Base-by-base conservation (phyloP, 208 protist genomes). In the Crithidia brevicula region DNA sequence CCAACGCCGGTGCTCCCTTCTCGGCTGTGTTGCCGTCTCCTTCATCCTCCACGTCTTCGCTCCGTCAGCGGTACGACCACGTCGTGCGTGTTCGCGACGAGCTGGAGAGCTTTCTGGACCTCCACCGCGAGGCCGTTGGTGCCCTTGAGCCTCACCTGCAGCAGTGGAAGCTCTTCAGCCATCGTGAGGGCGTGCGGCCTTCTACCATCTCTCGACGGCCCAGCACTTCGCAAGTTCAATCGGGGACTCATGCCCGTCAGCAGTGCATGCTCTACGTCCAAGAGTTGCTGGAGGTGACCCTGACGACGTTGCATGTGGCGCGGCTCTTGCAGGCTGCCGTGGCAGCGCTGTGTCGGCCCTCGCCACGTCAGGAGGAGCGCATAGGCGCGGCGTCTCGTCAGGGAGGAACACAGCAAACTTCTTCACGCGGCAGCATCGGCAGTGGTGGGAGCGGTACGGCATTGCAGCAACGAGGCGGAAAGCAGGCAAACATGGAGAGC, bases 61-160 rank as follows among this genome's bases (percentile, higher is more conserved):
- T 76, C 62, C 70, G 61, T 10, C 62, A 65, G 56, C 62, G 61
- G n/a, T 76, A 76, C 47, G 62, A 76, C n/a, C 54, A 64, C 38
- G 70, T 34, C 33, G 10, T 56, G 22, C 62, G 47, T 11, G 70
- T 52, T 13, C 53, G 70, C 33, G 70, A 76, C 5, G 70, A 70
- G 45, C 38, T 76, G 13, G 22, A 40, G 33, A 60, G 62, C 56
- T 70, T 70, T 28, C 54, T 70, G n/a, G 31, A 58, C 45, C 64
- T 76, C 40, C 64, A 81, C 43, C 49, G 31, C 10, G 75, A 81
- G 18, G 69, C 75, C 3, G 71, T 74, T 20, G 68, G 50, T 4
- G 47, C 58, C 7, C 54, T 81, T 25, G 58, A 76, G 34, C 57
- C 50, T 0, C 54, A 81, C 20, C 64, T 81, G 22, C 62, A 51